A percentile compares a stretch with the other conserved stretches of the same genome.
Conservation (phyloP, 176 grass and related monocot species). For the Alloteropsis semialata region DNA sequence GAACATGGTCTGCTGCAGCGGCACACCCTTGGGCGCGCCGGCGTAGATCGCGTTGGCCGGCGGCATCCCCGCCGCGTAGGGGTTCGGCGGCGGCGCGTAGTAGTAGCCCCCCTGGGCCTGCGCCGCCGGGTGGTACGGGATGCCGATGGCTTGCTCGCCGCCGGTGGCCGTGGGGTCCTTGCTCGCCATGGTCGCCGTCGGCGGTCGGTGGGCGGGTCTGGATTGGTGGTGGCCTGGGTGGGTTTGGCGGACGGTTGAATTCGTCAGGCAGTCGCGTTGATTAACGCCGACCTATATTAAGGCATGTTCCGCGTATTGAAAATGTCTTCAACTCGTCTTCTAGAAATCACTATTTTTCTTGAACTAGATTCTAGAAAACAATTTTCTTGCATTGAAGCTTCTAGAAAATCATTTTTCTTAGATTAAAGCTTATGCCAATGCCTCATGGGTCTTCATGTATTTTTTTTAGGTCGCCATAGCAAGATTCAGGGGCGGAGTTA, state of each 20-base stretch:
- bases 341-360: not conserved
- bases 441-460: no score
- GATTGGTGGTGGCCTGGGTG: not conserved
- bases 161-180: constrained; percentile 12
- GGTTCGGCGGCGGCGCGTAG: constrained; percentile 47
- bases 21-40: constrained; percentile 80
- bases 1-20: constrained; percentile 97
- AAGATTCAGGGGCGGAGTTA: no score
- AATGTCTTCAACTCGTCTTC: not conserved
- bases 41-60: constrained; percentile 82
- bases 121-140: constrained; percentile 50
- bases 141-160: constrained; percentile 56
- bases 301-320: not conserved
- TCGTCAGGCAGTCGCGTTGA: not conserved
- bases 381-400: not conserved
- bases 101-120: constrained; percentile 47
- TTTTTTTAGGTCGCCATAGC: no score
- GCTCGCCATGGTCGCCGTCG: constrained; percentile 36
- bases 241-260: constrained; percentile 3
- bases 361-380: not conserved
- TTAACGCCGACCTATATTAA: not conserved
- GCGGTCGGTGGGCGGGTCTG: not conserved
- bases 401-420: not conserved
- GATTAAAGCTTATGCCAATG: no score
- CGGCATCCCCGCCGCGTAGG: constrained; percentile 76